Percentiles rank a stretch among this genome's conserved stretches.
These are phyloP conservation scores for Macrotyloma uniflorum DNA, from an alignment of 306 rosid species.

Conservation along the genomic window DNA sequence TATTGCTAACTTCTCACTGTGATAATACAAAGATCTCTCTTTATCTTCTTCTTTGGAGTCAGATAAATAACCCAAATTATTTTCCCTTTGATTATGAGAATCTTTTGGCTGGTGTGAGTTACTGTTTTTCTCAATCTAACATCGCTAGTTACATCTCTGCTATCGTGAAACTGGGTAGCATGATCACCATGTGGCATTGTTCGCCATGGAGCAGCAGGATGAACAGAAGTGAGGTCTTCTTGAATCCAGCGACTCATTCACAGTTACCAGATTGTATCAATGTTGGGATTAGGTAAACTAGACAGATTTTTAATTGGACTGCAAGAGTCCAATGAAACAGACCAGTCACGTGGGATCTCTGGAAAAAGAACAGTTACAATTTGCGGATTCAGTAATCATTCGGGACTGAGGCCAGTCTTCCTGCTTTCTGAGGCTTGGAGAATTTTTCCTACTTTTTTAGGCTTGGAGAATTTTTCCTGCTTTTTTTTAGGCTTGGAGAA, in stretches of 20 bases:
- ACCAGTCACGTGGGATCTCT: slow-evolving; percentile 75
- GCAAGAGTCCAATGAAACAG: slow-evolving; percentile 62
- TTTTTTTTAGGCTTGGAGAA: too few relatives aligned
- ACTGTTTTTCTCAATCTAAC: slow-evolving; percentile 56
- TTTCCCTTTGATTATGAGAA: slow-evolving; percentile 58
- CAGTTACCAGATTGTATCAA: too few relatives aligned
- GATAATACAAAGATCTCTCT: too few relatives aligned
- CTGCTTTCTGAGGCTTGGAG: slow-evolving; percentile 59
- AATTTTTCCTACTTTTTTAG: too few relatives aligned
- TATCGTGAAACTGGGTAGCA: slow-evolving; percentile 52
- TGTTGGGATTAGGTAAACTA: slow-evolving; percentile 37
- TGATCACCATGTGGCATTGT: slow-evolving; percentile 54
- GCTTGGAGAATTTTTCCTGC: too few relatives aligned
- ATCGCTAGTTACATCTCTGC: slow-evolving; percentile 62
- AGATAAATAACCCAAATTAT: slow-evolving; percentile 50
- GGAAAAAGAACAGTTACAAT: slow-evolving; percentile 62
- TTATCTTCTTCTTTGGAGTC: slow-evolving; percentile 62
- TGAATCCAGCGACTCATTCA: too few relatives aligned
- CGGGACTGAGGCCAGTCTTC: slow-evolving; percentile 64
- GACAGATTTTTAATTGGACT: slow-evolving; percentile 41
- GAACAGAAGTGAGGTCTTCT: slow-evolving; percentile 48
- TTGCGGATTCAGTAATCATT: slow-evolving; percentile 55
- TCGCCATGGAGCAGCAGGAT: slow-evolving; percentile 57
- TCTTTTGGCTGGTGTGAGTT: slow-evolving; percentile 60
- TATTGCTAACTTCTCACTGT: too few relatives aligned